These are phyloP conservation scores for Escovopsis sp. DNA, from an alignment of 2,329 filamentous ascomycete genomes.

Conservation along the genomic window DNA sequence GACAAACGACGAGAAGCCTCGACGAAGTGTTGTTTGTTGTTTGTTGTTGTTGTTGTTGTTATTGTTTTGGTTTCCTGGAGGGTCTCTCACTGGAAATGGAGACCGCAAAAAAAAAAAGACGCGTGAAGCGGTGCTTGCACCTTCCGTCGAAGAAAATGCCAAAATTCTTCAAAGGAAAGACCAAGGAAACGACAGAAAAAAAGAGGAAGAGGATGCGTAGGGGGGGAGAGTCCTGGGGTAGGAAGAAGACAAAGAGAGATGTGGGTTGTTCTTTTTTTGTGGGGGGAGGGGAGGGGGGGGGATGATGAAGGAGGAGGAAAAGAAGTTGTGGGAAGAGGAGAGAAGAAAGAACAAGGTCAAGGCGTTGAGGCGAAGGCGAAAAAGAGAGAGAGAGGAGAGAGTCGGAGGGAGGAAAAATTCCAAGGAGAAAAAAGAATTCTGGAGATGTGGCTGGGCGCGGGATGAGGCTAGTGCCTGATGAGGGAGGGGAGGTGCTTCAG, in stretches of 20 bases:
- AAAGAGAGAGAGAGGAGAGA: slow-evolving; percentile 10
- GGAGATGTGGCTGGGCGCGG: slow-evolving; percentile 7
- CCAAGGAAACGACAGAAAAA: slow-evolving; percentile 22
- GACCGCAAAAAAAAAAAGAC: too few species aligned
- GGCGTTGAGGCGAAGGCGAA: slow-evolving; percentile 12
- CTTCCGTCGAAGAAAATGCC: slow-evolving; percentile 27
- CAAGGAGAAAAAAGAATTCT: slow-evolving; percentile 19
- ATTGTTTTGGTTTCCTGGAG: too few species aligned
- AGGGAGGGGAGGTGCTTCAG: slow-evolving; percentile 2
- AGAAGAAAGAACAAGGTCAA: slow-evolving; percentile 10
- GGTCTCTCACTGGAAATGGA: too few species aligned
- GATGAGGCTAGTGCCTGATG: slow-evolving; percentile 17
- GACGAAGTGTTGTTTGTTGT: not conserved
- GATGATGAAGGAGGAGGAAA: slow-evolving; percentile 15
- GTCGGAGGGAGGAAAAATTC: slow-evolving; percentile 7
- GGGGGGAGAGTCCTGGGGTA: slow-evolving; percentile 14
- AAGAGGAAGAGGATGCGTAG: too few species aligned
- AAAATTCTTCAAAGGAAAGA: slow-evolving; percentile 31
- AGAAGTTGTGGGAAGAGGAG: slow-evolving; percentile 11
- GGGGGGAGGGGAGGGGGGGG: slow-evolving; percentile 12
- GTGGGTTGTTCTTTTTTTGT: too few species aligned
- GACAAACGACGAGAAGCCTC: slow-evolving; percentile 18
- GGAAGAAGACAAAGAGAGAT: too few species aligned
- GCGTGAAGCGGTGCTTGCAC: slow-evolving; percentile 17
- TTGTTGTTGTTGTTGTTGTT: slow-evolving; percentile 13